Base-by-base conservation (phyloP, 2,329 filamentous ascomycete species). In the Hymenoscyphus occultus region DNA sequence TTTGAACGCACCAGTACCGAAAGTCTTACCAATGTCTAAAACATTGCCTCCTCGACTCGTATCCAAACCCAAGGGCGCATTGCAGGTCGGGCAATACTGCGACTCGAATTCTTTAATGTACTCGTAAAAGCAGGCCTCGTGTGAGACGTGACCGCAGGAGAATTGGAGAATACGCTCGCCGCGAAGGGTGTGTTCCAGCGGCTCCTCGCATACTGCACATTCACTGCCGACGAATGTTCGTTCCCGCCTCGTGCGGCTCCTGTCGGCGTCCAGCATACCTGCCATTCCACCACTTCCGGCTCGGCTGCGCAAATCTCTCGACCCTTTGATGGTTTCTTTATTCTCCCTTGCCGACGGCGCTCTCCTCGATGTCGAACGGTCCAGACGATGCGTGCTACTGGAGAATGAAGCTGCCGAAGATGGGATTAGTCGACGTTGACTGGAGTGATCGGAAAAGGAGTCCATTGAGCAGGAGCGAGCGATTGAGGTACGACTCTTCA, bases 61-160 rank as follows among this genome's bases (percentile, higher is more conserved):
- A 79, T 99, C 95, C 56, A 99, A 82, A 68, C 93, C 92, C 61
- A 99, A 80, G 22, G 95, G 93, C 69, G 93, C 91, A 81, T 97
- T 90, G 78, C 95, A 99, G 70, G 91, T 90, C 35, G 95, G 95
- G 78, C 95, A 99, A 74, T 92, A 93, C 74, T 98, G 93, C 62
- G 91, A 91, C 71, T 98, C 93, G 65, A 94, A 91, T 75, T 97
- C 94, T 74, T 92, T 91, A 73, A 99, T 96, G 76, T 96, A 97
- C 78, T 99, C 95, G 80, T 98, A 98, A 76, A 99, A 98, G 79
- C 95, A 99, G 42, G 94, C 95, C 78, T 98, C 95, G 76, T 99
- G 95, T 12, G 94, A 93, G 66, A 99, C 94, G 78, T 99, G 95
- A n/a, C 89, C 86, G 78, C 95, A 99, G 5, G 93, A 96, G 74